phyloP scores from a whole-genome alignment of 164 flowering plant genomes.

The Litsea cubeba region DNA sequence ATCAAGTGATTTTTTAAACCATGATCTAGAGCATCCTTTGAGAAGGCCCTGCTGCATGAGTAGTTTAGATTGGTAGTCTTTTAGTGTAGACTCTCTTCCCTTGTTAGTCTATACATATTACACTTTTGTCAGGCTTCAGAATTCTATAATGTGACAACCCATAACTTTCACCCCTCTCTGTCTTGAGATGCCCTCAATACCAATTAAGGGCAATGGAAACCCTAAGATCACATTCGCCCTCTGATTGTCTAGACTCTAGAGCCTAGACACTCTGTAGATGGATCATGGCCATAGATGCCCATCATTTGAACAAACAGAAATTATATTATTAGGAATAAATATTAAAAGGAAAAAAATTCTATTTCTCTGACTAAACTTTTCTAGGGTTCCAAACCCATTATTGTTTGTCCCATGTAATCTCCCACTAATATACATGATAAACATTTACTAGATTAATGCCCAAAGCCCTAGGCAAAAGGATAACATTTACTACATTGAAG shows the following conservation, averaged over 20 bases:
- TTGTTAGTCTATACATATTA: background rate
- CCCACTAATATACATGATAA: background rate
- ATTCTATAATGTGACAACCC: conserved; percentile 15
- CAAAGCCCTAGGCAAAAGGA: conserved; percentile 6
- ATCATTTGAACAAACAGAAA: background rate
- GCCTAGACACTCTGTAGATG: too few relatives aligned
- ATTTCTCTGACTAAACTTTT: background rate
- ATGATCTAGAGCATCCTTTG: background rate
- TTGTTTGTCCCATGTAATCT: conserved; percentile 5
- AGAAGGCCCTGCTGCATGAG: background rate
- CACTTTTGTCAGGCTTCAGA: conserved; percentile 17
- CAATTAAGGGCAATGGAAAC: background rate
- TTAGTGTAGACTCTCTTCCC: background rate
- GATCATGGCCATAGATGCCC: too few relatives aligned
- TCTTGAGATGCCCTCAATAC: background rate
- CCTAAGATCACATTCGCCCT: background rate
- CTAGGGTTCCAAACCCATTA: conserved; percentile 6
- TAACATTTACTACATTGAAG: background rate
- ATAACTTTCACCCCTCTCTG: background rate
- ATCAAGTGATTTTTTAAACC: too few relatives aligned
- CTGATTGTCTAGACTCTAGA: too few relatives aligned
- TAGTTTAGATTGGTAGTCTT: background rate
- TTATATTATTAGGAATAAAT: background rate
- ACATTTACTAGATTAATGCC: background rate
- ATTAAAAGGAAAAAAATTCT: background rate